Conservation (phyloP, 2,329 filamentous ascomycete species). For the Orbilia javanica region DNA sequence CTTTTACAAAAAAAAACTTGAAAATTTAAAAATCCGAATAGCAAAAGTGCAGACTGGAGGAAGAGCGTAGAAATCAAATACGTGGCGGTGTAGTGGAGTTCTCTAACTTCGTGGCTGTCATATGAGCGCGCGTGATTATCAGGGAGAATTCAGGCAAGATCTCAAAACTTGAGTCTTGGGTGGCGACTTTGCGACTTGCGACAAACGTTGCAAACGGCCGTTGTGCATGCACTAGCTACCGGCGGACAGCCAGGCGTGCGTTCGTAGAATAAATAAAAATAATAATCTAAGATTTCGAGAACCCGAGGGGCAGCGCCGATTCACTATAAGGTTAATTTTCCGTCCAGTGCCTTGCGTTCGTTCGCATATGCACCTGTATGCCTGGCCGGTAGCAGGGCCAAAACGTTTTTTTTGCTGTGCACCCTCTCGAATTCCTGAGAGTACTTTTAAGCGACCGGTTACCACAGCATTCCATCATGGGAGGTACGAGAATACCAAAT, state of each 20-base stretch:
- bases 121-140: background rate
- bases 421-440: background rate
- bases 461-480: background rate
- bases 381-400: background rate
- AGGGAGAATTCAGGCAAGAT: background rate
- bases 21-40: background rate
- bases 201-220: background rate
- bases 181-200: too few species aligned
- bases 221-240: background rate
- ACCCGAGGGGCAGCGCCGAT: background rate
- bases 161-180: background rate
- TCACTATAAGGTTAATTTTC: background rate
- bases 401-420: background rate
- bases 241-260: slow-evolving; percentile 1
- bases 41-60: background rate
- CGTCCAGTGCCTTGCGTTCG: background rate
- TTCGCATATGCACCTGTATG: background rate
- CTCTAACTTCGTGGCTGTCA: background rate
- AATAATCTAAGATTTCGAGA: background rate
- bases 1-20: background rate
- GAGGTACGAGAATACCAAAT: background rate
- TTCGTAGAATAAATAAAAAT: background rate
- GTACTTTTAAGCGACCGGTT: background rate
- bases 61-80: background rate
- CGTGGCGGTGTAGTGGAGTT: background rate